Conservation (phyloP, 2,329 filamentous ascomycete species). For the Colletotrichum sp. region DNA sequence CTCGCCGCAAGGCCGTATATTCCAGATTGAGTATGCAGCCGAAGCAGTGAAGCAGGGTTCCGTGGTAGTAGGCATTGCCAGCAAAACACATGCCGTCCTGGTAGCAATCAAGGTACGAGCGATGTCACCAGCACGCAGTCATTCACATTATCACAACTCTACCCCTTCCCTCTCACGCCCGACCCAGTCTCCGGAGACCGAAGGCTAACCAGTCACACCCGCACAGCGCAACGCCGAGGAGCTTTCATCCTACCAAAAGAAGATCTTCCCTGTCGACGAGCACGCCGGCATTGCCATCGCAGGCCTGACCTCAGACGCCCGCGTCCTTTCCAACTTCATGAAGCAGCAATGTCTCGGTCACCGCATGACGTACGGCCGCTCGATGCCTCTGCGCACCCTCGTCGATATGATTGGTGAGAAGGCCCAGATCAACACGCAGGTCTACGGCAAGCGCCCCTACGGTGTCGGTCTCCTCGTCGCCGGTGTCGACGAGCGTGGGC, state of each 20-base stretch:
- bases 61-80: constrained; percentile 94
- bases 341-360: constrained; percentile 98
- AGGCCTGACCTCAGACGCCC: constrained; percentile 95
- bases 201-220: neutral
- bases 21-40: constrained; percentile 98
- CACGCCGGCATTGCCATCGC: constrained; percentile 96
- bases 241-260: constrained; percentile 99
- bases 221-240: constrained; percentile 94
- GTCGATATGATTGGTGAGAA: constrained; percentile 94
- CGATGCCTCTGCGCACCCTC: constrained; percentile 88
- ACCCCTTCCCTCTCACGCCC: neutral
- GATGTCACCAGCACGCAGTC: neutral
- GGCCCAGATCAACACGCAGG: constrained; percentile 96
- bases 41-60: constrained; percentile 99
- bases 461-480: constrained; percentile 92
- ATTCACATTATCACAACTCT: neutral
- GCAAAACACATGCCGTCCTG: constrained; percentile 97
- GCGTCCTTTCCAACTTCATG: constrained; percentile 99
- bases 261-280: constrained; percentile 95
- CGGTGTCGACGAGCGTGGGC: constrained; percentile 90
- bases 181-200: neutral
- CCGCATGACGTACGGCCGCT: constrained; percentile 92
- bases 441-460: constrained; percentile 96
- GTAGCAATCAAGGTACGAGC: constrained; percentile 87
- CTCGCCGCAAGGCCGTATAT: constrained; percentile 98